A percentile compares a stretch with the other conserved stretches of the same genome.
Evolutionary conservation across 1,139 yeast species (phyloP).

Genomic region (Kazachstania sp.): DNA sequence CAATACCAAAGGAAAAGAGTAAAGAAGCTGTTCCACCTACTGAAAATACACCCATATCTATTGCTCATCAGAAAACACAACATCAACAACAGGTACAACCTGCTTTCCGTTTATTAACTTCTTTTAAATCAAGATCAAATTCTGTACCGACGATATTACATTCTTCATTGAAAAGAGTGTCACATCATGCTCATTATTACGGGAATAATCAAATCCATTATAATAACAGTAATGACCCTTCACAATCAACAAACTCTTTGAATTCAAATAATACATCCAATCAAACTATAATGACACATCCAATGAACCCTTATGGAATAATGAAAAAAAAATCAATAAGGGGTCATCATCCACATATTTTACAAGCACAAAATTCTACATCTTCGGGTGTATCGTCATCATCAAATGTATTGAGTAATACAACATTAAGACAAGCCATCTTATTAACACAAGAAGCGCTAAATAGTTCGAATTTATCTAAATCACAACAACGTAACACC

Average conservation of each 20-base stretch:
- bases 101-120: constrained; percentile 7
- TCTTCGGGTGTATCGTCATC: constrained; percentile 4
- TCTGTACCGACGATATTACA: constrained; percentile 31
- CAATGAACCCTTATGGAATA: constrained; percentile 8
- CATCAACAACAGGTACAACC: constrained; percentile 2
- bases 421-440: constrained; percentile 7
- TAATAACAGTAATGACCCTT: background rate
- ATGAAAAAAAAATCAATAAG: constrained; percentile 8
- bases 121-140: constrained; percentile 24
- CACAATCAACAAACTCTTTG: too few species aligned
- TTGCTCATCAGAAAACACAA: background rate
- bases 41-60: background rate
- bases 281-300: constrained; percentile 4
- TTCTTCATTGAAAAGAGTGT: constrained; percentile 26
- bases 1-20: background rate
- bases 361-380: constrained; percentile 1
- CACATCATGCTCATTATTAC: constrained; percentile 7
- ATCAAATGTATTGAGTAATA: constrained; percentile 3
- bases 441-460: constrained; percentile 5
- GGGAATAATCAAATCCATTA: background rate
- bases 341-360: constrained; percentile 3
- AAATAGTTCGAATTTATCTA: background rate
- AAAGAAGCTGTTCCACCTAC: constrained; percentile 5
- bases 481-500: background rate
- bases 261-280: background rate